Evolutionary conservation across 495 filamentous ascomycete species (phyloP), one percentile per base, ranked within the genome.

Genomic region (Recurvomyces mirabilis): DNA sequence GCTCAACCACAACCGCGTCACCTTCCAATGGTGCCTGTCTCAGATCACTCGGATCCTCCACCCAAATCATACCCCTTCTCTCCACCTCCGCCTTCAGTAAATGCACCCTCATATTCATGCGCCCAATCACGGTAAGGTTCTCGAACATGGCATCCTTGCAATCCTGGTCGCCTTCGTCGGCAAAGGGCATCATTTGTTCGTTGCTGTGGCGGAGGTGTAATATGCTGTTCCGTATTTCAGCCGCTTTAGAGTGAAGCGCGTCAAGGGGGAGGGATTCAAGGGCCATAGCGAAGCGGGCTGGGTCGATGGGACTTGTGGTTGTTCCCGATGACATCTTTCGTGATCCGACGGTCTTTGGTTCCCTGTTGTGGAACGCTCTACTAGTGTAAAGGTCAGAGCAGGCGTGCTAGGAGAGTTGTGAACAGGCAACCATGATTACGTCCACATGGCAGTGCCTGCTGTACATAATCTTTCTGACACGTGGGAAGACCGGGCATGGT

Each of bases 211-310:
- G 69, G 17, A 94, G 81, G 60, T 94, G 87, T 7, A 75, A 68
- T 59, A 91, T 84, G 40, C 72, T 78, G 69, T 93, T 93, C 58
- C 73, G 77, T 30, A 94, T 68, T 59, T 94, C 87, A 51, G 77
- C 71, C 51, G 78, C 77, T 69, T 94, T 94, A 61, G 75, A 65
- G 66, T 87, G 80, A 31, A 94, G 73, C 31, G 70, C 66, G 45
- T 73, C 71, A 55, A 88, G 64, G 28, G 83, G 72, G 20, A 94
- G 78, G 50, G 79, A 75, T 52, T 70, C 62, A 47, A 94, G 71
- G 12, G 87, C 87, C 58, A 70, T 68, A 49, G 82, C 77, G 68
- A 87, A 84, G 53, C 67, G 69, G 23, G 68, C 55, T 19, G 78
- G 62, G 36, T 78, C 53, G 46, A 86, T 84, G 25, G 81, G n/a